Base-by-base conservation (phyloP, 306 rosid species). In the Corylus americana region DNA sequence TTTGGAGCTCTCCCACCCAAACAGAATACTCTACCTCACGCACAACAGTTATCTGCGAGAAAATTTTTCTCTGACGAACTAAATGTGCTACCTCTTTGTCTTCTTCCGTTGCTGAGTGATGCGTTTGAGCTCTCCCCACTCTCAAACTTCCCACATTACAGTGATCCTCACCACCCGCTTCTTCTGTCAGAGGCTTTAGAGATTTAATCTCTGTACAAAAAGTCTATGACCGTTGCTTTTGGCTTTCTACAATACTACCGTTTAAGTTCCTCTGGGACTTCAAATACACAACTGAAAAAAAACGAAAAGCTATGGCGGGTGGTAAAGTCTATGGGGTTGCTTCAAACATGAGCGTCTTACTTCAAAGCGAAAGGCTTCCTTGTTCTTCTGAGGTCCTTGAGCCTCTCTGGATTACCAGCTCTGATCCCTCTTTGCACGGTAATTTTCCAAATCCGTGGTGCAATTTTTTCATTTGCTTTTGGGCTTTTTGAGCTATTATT, bases 351-450 rank as follows among this genome's bases (percentile, higher is more conserved):
- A 71, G 85, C 18, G 79, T 85, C 77, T 67, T 87, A 11, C 88
- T 85, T 8, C 90, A 81, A 85, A 80, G 80, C 70, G 89, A 87
- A 45, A 88, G 86, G 64, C 88, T 72, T 8, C 91, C 94, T 76
- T 78, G 81, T 64, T 85, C 93, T 70, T 82, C 92, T 86, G 89
- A 85, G 0, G 86, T 86, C 74, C 86, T 87, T 18, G 89, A 86
- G 18, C 91, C 92, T 80, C 86, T 89, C 14, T 94, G 96, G 93
- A 74, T 82, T 83, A 90, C 87, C 77, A 73, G 68, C 85, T 68
- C 91, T 59, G 73, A 85, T 77, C 82, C 86, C 39, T 64, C 91
- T 87, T 86, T 91, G 87, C 88, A 86, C 70, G 97, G 92, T 86
- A 64, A 77, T 53, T 75, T 71, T 59, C 6, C 53, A 66, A 18